These are phyloP conservation scores for Claviceps citrina DNA, from an alignment of 2,329 filamentous ascomycete genomes.

Conservation along the genomic window DNA sequence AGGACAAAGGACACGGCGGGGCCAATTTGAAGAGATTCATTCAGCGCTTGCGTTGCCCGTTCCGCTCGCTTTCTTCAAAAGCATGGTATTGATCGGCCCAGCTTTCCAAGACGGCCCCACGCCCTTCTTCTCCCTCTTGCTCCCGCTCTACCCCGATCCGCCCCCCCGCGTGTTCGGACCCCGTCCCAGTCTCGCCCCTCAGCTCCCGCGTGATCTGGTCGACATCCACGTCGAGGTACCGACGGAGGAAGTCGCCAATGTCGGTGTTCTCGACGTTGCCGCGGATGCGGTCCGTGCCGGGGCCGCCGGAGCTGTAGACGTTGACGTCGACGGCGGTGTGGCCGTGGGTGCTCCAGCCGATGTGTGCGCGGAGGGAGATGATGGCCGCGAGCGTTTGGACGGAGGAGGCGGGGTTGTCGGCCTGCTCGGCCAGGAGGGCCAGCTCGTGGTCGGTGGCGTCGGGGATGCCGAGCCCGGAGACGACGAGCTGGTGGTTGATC, in stretches of 20 bases:
- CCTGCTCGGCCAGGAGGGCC: slow-evolving; percentile 41
- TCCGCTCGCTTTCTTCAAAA: no score
- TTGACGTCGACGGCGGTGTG: slow-evolving; percentile 93
- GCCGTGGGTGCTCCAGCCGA: slow-evolving; percentile 89
- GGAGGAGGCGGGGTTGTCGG: slow-evolving; percentile 40
- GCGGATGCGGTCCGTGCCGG: slow-evolving; percentile 45
- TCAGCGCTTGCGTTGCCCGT: no score
- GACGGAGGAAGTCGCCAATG: slow-evolving; percentile 63
- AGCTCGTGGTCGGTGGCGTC: slow-evolving; percentile 63
- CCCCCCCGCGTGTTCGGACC: no score
- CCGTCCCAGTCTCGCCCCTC: no score
- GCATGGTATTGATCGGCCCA: no score
- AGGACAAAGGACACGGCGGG: no score
- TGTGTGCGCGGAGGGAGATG: slow-evolving; percentile 71
- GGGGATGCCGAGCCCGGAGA: slow-evolving; percentile 57
- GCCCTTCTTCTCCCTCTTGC: no score
- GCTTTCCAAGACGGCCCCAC: no score
- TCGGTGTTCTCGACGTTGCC: slow-evolving; percentile 96
- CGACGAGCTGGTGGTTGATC: slow-evolving; percentile 52
- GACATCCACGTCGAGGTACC: slow-evolving; percentile 69
- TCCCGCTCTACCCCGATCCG: no score
- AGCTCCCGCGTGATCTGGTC: slow-evolving; percentile 64
- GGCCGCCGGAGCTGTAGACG: slow-evolving; percentile 68
- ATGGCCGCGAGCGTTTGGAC: slow-evolving; percentile 60
- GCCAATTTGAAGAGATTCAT: no score